These are phyloP conservation scores for Astrocystis sublimbata DNA, from an alignment of 495 filamentous ascomycete species.

Conservation along the genomic window DNA sequence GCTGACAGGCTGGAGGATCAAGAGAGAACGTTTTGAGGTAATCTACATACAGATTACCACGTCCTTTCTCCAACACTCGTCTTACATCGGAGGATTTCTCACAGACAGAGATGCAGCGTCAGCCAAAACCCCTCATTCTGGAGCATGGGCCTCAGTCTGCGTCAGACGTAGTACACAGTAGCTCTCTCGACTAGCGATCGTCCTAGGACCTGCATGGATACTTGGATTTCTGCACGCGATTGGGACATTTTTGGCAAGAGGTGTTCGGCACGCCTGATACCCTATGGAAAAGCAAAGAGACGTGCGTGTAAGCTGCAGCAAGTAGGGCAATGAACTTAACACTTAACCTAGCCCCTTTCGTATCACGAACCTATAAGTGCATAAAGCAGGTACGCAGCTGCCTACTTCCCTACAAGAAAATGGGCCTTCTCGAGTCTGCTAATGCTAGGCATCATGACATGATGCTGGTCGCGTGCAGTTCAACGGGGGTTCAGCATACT, in stretches of 20 bases:
- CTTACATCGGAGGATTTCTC: background rate
- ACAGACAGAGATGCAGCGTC: background rate
- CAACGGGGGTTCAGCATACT: background rate
- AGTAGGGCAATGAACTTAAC: background rate
- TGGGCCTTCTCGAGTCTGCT: too few species aligned
- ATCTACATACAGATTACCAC: background rate
- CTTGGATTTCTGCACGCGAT: background rate
- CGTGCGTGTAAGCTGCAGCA: background rate
- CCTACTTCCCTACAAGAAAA: too few species aligned
- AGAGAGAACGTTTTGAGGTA: background rate
- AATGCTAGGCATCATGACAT: background rate
- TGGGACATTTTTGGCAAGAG: background rate
- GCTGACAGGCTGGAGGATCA: background rate
- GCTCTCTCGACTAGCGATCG: background rate
- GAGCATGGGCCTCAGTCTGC: background rate
- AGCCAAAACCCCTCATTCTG: conserved; percentile 11
- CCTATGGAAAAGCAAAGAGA: too few species aligned
- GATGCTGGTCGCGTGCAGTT: background rate
- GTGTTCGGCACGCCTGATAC: background rate
- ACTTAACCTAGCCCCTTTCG: background rate
- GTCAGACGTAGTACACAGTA: too few species aligned
- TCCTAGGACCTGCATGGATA: background rate
- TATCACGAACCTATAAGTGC: background rate
- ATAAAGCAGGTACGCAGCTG: too few species aligned
- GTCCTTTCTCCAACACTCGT: background rate